A percentile compares a stretch with the other conserved stretches of the same genome.
phyloP scores from a whole-genome alignment of 2,329 filamentous ascomycete species.

The Penicillium sp. region DNA sequence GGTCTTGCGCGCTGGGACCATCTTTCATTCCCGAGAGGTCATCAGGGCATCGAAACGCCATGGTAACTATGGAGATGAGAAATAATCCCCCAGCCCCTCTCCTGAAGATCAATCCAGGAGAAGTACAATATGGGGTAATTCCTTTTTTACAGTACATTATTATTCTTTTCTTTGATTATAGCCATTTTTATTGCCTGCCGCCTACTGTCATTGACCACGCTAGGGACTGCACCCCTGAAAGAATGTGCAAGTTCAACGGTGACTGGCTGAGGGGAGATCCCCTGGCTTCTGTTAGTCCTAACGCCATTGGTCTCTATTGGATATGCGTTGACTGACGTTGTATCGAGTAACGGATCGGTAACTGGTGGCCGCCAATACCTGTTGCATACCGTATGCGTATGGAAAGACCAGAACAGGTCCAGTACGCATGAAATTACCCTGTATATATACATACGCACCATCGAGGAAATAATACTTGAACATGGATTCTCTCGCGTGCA shows the following conservation, averaged over 20 bases:
- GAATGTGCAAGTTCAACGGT: slow-evolving; percentile 12
- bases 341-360: too few species aligned
- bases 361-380: not conserved
- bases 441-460: too few species aligned
- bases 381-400: slow-evolving; percentile 3
- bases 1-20: too few species aligned
- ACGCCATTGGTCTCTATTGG: not conserved
- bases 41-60: not conserved
- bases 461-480: not conserved
- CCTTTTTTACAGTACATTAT: not conserved
- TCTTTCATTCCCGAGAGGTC: too few species aligned
- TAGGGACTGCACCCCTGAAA: slow-evolving; percentile 7
- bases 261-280: slow-evolving; percentile 11
- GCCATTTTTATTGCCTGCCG: too few species aligned
- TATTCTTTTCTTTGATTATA: not conserved
- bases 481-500: not conserved
- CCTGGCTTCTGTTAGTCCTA: slow-evolving; percentile 13
- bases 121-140: slow-evolving; percentile 1
- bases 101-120: slow-evolving; percentile 25
- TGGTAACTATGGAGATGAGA: slow-evolving; percentile 15
- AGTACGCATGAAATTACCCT: too few species aligned
- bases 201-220: too few species aligned
- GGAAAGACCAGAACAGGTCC: too few species aligned
- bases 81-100: slow-evolving; percentile 23
- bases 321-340: not conserved